Conservation (phyloP, 75 land plant genomes). For the Pinus albicaulis region DNA sequence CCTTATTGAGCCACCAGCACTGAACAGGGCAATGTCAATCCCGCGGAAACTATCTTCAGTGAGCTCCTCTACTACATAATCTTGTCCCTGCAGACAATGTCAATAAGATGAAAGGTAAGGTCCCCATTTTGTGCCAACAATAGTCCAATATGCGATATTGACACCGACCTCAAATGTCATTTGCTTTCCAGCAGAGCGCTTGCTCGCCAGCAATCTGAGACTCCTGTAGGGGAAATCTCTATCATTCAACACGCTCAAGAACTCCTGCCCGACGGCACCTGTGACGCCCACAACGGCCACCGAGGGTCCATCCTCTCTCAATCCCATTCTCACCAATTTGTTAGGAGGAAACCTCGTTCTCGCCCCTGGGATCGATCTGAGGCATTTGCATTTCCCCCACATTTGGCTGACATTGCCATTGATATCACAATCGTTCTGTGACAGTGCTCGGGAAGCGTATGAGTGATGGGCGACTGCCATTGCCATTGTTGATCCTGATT, state of each 20-base stretch:
- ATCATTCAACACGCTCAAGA: constrained; percentile 79
- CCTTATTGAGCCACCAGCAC: constrained; percentile 95
- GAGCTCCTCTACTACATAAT: constrained; percentile 79
- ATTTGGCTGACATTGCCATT: too few relatives aligned
- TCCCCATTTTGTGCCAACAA: not conserved
- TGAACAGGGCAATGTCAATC: constrained; percentile 89
- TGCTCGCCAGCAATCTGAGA: constrained; percentile 85
- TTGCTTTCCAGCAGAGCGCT: constrained; percentile 85
- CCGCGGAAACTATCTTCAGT: constrained; percentile 81
- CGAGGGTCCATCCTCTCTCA: constrained; percentile 74
- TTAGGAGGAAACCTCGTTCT: too few relatives aligned
- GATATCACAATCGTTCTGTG: too few relatives aligned
- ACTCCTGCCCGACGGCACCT: constrained; percentile 99
- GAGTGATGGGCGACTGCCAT: too few relatives aligned
- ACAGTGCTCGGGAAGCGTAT: too few relatives aligned
- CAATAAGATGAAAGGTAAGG: not conserved
- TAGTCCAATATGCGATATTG: not conserved
- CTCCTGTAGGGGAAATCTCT: constrained; percentile 92
- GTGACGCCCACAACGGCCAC: constrained; percentile 96
- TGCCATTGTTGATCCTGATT: too few relatives aligned
- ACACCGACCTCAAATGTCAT: constrained; percentile 56
- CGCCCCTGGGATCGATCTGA: too few relatives aligned
- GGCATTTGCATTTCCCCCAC: too few relatives aligned
- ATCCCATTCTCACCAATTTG: constrained; percentile 54
- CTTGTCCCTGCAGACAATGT: constrained; percentile 27